Evolutionary conservation across 1,139 yeast species (phyloP), one percentile per base, ranked within the genome.

Genomic region (Candida freyschussii): DNA sequence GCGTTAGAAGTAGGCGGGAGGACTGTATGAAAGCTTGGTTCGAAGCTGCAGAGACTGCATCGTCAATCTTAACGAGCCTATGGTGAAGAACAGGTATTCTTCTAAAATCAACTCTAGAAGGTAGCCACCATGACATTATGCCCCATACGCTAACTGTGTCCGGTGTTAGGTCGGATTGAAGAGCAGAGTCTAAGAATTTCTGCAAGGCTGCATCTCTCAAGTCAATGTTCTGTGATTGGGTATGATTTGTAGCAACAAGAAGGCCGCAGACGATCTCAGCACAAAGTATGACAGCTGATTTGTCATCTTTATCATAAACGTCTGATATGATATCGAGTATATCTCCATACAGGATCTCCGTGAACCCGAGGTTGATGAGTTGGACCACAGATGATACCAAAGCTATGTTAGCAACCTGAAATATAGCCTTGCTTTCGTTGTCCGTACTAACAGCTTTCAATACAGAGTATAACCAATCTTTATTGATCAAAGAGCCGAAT

Each of bases 121-220:
- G 83, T 1, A 78, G 52, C 82, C 87, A 78, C 79, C 87, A 78
- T 4, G 82, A 65, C 39, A 85, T 75, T 0, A 86, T 72, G 30
- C 68, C 68, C 97, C 98, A 91, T 31, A 84, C 77, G 13, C 72
- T 74, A 29, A 72, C 60, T 7, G 81, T 82, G 27, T 89, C 95
- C 3, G 89, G 94, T 1, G 86, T 74, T 38, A 91, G 59, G 36
- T 81, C 86, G 24, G 68, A 62, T 4, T 66, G 62, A 29, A 86
- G 62, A 13, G 82, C 69, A 2, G 55, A 51, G 1, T 48, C 47
- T 32, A 82, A 56, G 40, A 75, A 72, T 3, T 43, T 47, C 3
- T 63, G 47, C 21, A 80, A 52, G 40, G 67, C 71, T 1, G 45
- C 53, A 47, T 81, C 86, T 29, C 81, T 65, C 7, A 9, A 50